Conservation (phyloP, 371 early-diverging fungal genomes). For the Syncephalastrum monosporum region DNA sequence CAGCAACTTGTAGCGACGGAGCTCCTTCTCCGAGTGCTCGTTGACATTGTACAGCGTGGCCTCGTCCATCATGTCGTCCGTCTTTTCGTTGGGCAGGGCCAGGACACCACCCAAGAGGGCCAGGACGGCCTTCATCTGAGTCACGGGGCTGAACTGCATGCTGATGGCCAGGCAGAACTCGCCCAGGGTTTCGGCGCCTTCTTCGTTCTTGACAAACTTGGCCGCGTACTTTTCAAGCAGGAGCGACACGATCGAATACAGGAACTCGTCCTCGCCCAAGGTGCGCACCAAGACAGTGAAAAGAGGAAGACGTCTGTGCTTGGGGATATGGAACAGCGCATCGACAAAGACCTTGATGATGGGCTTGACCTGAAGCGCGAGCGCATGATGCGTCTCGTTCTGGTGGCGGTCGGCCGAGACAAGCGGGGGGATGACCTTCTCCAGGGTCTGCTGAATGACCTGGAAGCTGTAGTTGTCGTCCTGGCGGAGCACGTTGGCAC, state of each 20-base stretch:
- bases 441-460: constrained; percentile 88
- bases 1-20: constrained; percentile 77
- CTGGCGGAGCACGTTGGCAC: constrained; percentile 90
- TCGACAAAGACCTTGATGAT: constrained; percentile 90
- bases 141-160: constrained; percentile 61
- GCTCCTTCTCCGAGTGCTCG: constrained; percentile 63
- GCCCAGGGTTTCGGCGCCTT: constrained; percentile 57
- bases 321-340: constrained; percentile 90
- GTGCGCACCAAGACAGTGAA: constrained; percentile 82
- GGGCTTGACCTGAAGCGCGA: constrained; percentile 60
- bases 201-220: constrained; percentile 49
- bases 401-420: constrained; percentile 59
- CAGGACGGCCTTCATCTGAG: constrained; percentile 70
- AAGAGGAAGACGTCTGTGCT: constrained; percentile 86
- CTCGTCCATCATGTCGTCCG: constrained; percentile 26
- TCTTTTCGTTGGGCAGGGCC: constrained; percentile 64
- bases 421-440: constrained; percentile 85
- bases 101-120: constrained; percentile 61
- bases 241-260: constrained; percentile 72
- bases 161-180: constrained; percentile 69
- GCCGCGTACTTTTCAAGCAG: constrained; percentile 73
- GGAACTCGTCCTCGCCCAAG: constrained; percentile 75
- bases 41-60: constrained; percentile 43
- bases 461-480: constrained; percentile 96
- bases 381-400: constrained; percentile 40